phyloP scores from a whole-genome alignment of 2,329 filamentous ascomycete genomes.

The Bisporella sp. region DNA sequence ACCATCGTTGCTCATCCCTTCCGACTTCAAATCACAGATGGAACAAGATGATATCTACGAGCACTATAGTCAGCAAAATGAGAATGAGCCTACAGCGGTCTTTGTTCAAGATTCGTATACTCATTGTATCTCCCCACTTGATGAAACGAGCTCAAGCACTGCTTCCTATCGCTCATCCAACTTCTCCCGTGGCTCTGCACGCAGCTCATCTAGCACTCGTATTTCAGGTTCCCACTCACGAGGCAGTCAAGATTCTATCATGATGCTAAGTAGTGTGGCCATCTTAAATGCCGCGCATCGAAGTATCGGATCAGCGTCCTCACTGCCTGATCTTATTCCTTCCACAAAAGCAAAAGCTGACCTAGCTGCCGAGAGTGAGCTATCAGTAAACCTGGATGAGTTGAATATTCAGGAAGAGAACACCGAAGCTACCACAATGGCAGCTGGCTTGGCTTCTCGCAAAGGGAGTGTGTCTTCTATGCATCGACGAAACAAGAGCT shows the following conservation, averaged over 20 bases:
- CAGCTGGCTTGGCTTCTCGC: slow-evolving; percentile 7
- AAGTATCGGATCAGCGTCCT: slow-evolving; percentile 22
- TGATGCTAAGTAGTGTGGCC: slow-evolving; percentile 15
- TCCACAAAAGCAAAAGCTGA: slow-evolving; percentile 16
- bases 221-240: slow-evolving; percentile 19
- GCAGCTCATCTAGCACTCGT: slow-evolving; percentile 22
- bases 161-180: slow-evolving; percentile 25
- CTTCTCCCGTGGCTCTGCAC: slow-evolving; percentile 23
- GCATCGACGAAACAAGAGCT: slow-evolving; percentile 14
- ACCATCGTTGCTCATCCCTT: slow-evolving; percentile 54
- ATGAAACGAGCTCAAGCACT: slow-evolving; percentile 23
- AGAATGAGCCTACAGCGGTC: slow-evolving; percentile 16
- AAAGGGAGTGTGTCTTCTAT: slow-evolving; percentile 2
- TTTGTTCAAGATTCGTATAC: slow-evolving; percentile 19
- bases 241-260: slow-evolving; percentile 23
- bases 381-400: slow-evolving; percentile 1
- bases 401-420: slow-evolving; percentile 4
- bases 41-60: slow-evolving; percentile 25
- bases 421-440: slow-evolving; percentile 8
- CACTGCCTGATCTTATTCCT: slow-evolving; percentile 26
- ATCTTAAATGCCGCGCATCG: slow-evolving; percentile 17
- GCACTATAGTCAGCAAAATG: slow-evolving; percentile 15
- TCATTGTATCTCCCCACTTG: slow-evolving; percentile 21
- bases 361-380: not conserved
- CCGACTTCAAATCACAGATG: slow-evolving; percentile 51